Conservation (phyloP, 169 alveolate species). For the Perkinsus olseni region DNA sequence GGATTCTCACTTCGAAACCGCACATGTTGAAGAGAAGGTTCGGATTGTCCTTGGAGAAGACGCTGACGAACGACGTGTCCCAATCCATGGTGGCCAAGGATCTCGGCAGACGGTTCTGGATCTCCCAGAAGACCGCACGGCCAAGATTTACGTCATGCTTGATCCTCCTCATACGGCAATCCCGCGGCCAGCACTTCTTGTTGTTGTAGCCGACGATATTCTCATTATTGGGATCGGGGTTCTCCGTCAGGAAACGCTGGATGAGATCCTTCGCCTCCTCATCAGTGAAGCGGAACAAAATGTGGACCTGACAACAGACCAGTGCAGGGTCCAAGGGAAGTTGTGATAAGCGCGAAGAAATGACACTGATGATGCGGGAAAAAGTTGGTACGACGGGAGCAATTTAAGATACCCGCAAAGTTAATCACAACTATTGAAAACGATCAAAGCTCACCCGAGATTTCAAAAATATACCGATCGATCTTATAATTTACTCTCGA, state of each 20-base stretch:
- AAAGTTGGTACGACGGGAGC: too few species aligned
- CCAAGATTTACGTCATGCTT: conserved; percentile 96
- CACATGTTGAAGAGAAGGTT: conserved; percentile 94
- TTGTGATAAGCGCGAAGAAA: neutral
- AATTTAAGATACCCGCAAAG: too few species aligned
- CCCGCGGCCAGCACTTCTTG: conserved; percentile 99
- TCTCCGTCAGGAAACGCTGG: conserved; percentile 91
- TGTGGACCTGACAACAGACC: conserved; percentile 30
- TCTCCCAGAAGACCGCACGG: conserved; percentile 99
- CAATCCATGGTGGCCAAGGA: conserved; percentile 91
- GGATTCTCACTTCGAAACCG: conserved; percentile 95
- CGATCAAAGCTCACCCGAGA: too few species aligned
- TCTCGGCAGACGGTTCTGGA: conserved; percentile 97
- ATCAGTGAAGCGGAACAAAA: conserved; percentile 85
- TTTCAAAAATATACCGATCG: too few species aligned
- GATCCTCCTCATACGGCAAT: conserved; percentile 98
- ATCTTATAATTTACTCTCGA: too few species aligned
- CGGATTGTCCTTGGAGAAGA: conserved; percentile 97
- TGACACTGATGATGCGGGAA: too few species aligned
- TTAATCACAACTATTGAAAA: too few species aligned
- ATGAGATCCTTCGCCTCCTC: conserved; percentile 93
- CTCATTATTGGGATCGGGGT: conserved; percentile 99
- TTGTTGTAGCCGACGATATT: conserved; percentile 97
- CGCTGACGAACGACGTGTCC: conserved; percentile 94
- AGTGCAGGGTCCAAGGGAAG: neutral